Conservation (phyloP, 192 early-diverging fungal species). For the Coemansia brasiliensis region DNA sequence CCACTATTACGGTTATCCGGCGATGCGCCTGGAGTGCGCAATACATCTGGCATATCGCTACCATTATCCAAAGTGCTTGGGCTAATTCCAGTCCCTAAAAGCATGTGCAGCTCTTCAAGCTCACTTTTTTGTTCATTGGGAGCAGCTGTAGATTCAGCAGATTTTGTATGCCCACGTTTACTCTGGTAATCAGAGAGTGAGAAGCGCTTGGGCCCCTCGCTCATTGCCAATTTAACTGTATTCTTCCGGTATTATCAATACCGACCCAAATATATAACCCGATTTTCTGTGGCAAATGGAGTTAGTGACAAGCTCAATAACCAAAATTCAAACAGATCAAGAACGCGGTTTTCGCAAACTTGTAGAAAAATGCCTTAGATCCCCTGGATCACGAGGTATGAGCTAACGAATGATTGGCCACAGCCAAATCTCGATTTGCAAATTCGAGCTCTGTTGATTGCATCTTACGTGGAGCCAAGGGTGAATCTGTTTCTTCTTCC, state of each 20-base stretch:
- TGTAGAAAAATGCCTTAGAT: too few species aligned
- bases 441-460: too few species aligned
- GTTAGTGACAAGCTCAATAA: not conserved
- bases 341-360: not conserved
- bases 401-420: too few species aligned
- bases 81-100: conserved; percentile 34
- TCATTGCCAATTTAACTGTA: conserved; percentile 17
- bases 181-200: conserved; percentile 55
- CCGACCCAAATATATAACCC: not conserved
- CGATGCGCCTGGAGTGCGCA: conserved; percentile 47
- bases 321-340: not conserved
- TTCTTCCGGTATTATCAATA: not conserved
- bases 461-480: too few species aligned
- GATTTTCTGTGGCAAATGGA: not conserved
- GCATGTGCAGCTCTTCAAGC: conserved; percentile 56
- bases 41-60: conserved; percentile 10
- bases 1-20: conserved; percentile 16
- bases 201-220: conserved; percentile 53
- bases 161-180: conserved; percentile 39
- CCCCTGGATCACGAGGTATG: too few species aligned
- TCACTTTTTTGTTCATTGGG: conserved; percentile 41
- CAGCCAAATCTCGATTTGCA: too few species aligned
- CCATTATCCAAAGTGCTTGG: not conserved
- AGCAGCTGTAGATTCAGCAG: conserved; percentile 13
- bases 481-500: too few species aligned